Base-by-base conservation (phyloP, 768 basidiomycete species). In the Tephrocybe sp. region DNA sequence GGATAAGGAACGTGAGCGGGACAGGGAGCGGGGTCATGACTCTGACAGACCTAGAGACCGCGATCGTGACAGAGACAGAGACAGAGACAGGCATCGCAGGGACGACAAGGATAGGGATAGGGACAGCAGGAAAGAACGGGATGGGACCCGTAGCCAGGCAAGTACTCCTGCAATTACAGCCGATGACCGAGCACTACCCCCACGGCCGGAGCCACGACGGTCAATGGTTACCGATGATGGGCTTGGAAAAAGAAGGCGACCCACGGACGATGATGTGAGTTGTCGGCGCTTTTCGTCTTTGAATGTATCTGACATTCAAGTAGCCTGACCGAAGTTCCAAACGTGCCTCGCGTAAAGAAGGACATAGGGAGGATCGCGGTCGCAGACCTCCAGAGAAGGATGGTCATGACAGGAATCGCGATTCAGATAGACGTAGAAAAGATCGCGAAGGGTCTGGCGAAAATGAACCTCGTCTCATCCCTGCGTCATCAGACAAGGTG, bases 311-410 rank as follows among this genome's bases (percentile, higher is more conserved):
- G 20, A 35, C 16, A 39, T 38, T n/a, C 22, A 41, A 33, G 53
- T 63, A 90, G 87, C 68, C 81, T 53, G 89, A 92, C 45, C 80
- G 89, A 57, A 76, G 77, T 31, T 78, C 84, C n/a, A 92, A 92
- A 65, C 84, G 89, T n/a, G 80, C 81, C 52, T 85, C 89, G 51
- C 83, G 89, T 43, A 88, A 87, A 62, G 88, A 90, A 2, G 68
- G 79, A 26, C 86, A 89, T 60, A 82, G 88, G 43, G 89, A 91
- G 49, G 89, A 91, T 34, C 77, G 88, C 32, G 71, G 70, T 55
- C 82, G 88, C 22, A 80, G 88, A 46, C 72, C 73, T 12, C 70
- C 73, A 11, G 89, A 89, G 39, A 88, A 88, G 63, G 87, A 89
- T 40, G 65, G 74, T 22, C 79, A 83, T 52, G 87, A 89, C 26